These are phyloP conservation scores for Pichia eremophila DNA, from an alignment of 805 yeast species.

Conservation along the genomic window DNA sequence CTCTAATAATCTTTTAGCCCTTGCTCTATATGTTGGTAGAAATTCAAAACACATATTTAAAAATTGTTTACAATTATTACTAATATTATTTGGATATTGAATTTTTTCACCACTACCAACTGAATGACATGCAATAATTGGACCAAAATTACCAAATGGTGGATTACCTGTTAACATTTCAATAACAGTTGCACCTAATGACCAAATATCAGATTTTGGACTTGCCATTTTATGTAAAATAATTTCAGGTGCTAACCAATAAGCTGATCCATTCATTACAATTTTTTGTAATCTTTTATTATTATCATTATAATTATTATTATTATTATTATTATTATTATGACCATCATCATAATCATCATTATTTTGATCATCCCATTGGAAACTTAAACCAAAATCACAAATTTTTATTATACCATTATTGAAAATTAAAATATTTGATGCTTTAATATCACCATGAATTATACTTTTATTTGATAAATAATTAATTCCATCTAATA, in stretches of 20 bases:
- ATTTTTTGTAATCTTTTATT: constrained; percentile 26
- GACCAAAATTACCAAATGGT: constrained; percentile 68
- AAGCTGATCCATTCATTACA: constrained; percentile 75
- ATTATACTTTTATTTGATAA: constrained; percentile 66
- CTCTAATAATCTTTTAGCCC: constrained; percentile 44
- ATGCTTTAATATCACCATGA: constrained; percentile 72
- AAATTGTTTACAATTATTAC: constrained; percentile 30
- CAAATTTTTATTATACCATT: constrained; percentile 50
- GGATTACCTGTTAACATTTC: constrained; percentile 83
- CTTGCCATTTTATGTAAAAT: constrained; percentile 58
- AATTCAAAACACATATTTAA: constrained; percentile 61
- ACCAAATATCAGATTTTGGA: constrained; percentile 86
- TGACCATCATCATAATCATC: constrained; percentile 21
- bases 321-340: constrained; percentile 21
- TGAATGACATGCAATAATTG: constrained; percentile 76
- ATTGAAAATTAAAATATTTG: constrained; percentile 54
- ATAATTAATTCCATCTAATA: constrained; percentile 51
- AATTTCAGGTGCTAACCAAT: constrained; percentile 99
- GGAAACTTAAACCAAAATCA: constrained; percentile 69
- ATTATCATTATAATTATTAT: constrained; percentile 20
- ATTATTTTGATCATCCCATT: constrained; percentile 6
- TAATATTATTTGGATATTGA: constrained; percentile 42
- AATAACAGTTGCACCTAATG: constrained; percentile 88
- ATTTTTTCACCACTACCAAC: constrained; percentile 70
- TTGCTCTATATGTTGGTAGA: constrained; percentile 48